Conservation (phyloP, 2,329 filamentous ascomycete genomes). For the Penicillium sclerotigenum region DNA sequence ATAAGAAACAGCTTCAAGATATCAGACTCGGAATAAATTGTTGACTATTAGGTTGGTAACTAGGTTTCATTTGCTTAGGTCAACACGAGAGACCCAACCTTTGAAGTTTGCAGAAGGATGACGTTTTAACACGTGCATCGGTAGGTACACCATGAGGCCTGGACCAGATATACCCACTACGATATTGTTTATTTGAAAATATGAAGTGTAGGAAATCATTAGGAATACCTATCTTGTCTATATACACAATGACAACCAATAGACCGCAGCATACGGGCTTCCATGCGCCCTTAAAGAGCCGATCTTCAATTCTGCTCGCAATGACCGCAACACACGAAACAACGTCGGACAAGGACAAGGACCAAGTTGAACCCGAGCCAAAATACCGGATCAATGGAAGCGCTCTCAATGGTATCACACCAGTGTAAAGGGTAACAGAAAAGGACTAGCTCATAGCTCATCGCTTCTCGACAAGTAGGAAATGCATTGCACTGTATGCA, state of each 20-base stretch:
- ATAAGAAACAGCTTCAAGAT: neutral
- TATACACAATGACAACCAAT: constrained; percentile 8
- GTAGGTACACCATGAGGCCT: neutral
- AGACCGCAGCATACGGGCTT: neutral
- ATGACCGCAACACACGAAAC: neutral
- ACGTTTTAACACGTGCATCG: constrained; percentile 16
- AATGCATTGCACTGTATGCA: constrained; percentile 89
- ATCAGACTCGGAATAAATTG: neutral
- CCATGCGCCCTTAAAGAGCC: neutral
- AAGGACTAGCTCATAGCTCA: constrained; percentile 50
- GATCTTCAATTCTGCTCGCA: neutral
- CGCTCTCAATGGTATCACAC: neutral
- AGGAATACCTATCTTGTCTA: neutral
- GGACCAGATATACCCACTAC: neutral
- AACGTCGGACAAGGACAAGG: neutral
- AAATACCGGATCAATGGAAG: neutral
- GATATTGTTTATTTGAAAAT: neutral
- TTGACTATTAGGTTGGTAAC: neutral
- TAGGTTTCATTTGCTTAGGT: neutral
- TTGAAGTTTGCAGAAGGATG: constrained; percentile 11
- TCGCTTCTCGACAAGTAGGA: constrained; percentile 85
- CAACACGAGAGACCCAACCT: neutral
- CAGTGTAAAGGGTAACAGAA: neutral
- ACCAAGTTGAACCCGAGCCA: neutral
- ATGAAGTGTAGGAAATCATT: neutral